phyloP scores from a whole-genome alignment of 768 basidiomycete genomes.

The Lactifluus piperatus region DNA sequence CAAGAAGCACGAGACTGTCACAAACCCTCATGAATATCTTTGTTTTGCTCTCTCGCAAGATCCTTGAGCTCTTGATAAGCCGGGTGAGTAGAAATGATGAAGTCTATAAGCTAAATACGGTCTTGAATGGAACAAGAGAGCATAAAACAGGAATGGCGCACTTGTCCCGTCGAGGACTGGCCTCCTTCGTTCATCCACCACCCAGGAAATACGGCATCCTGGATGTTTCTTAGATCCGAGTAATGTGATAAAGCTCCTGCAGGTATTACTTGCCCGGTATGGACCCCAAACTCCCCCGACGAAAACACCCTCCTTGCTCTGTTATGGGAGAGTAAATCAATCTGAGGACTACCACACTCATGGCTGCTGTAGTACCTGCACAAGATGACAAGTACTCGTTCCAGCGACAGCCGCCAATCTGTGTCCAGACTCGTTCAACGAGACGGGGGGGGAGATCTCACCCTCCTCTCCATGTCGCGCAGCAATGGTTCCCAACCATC shows the following conservation, averaged over 20 bases:
- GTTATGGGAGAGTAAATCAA: background rate
- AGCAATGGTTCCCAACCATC: constrained; percentile 94
- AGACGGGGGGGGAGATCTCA: constrained; percentile 40
- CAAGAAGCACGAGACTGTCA: background rate
- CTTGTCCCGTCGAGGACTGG: constrained; percentile 96
- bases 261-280: constrained; percentile 47
- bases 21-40: constrained; percentile 50
- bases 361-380: constrained; percentile 48
- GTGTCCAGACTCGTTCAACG: constrained; percentile 70
- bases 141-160: constrained; percentile 20
- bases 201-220: constrained; percentile 84
- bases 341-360: background rate
- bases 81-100: constrained; percentile 86
- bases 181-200: constrained; percentile 99
- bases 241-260: background rate
- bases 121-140: background rate
- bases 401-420: constrained; percentile 91
- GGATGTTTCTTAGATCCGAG: constrained; percentile 16
- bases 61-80: constrained; percentile 68
- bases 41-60: constrained; percentile 47
- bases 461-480: constrained; percentile 53
- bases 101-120: constrained; percentile 70
- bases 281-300: constrained; percentile 93
- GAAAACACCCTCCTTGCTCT: constrained; percentile 78
- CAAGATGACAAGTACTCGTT: constrained; percentile 92